Base-by-base conservation (phyloP, 2,329 filamentous ascomycete genomes). In the Curvularia hawaiiensis region DNA sequence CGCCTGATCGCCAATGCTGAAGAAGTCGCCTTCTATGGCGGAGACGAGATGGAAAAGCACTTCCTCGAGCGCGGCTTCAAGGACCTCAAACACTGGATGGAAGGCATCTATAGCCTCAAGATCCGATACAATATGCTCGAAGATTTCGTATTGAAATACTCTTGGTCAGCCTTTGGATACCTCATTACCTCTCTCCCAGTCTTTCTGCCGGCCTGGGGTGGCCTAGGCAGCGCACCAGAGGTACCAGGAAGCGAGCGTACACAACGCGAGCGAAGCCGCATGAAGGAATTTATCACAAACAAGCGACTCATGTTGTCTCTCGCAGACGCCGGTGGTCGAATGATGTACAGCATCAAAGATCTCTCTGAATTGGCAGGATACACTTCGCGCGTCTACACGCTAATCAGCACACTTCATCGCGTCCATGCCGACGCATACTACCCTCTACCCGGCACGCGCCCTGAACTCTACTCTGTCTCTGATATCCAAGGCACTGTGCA, bases 281-380 rank as follows among this genome's bases (percentile, higher is more conserved):
- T 98, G 91, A 95, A 96, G 79, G 92, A 96, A 33, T 99, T 99
- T 78, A 97, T 99, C 78, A 99, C 95, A 12, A 99, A 99, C 80
- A 98, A 99, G 78, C 88, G 95, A 4, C 88, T 99, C 39, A 98
- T 99, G 95, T 85, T 99, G 31, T 98, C 94, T 16, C 85, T 99
- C 38, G 95, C 95, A 10, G 95, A 99, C 77, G 95, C 95, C 1
- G 95, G 95, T 58, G 94, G 94, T 26, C 86, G 95, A 46, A 97
- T 99, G 92, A 99, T 99, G 95, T 99, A 99, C 81, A 95, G 91
- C 61, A 96, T 99, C 82, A 99, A 99, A 78, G 96, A 99, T 72
- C 85, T 99, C 35, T 93, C 93, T 1, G 95, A 99, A 75, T 83
- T 99, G 33, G 95, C 95, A 5, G 95, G 95, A 22, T 96, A 98